These are phyloP conservation scores for Dictyostelium capitatum DNA, from an alignment of 78 protist species.

Conservation along the genomic window DNA sequence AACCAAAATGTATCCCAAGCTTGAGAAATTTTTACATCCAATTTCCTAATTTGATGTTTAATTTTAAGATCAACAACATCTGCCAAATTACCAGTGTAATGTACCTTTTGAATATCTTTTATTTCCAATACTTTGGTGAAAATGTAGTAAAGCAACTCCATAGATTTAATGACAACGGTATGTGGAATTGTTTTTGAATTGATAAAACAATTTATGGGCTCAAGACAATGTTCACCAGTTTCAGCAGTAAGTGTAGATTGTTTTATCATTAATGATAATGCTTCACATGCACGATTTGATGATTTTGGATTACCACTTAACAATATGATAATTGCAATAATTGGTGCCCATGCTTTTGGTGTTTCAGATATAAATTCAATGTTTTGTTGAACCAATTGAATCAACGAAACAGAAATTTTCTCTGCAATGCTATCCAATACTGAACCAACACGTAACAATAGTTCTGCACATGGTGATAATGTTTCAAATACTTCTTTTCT, in stretches of 20 bases:
- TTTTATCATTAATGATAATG: conserved; percentile 5
- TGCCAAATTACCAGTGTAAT: neutral
- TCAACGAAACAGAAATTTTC: conserved; percentile 48
- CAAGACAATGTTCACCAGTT: conserved; percentile 18
- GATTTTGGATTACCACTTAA: conserved; percentile 57
- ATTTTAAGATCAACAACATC: neutral
- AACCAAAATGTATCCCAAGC: conserved; percentile 57
- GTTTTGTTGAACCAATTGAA: conserved; percentile 53
- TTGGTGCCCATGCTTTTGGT: conserved; percentile 52
- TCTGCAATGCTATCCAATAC: conserved; percentile 63
- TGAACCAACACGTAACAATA: conserved; percentile 12
- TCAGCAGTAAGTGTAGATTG: neutral
- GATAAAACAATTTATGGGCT: conserved; percentile 43
- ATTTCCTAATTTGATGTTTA: neutral
- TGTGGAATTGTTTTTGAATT: conserved; percentile 41
- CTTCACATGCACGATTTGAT: conserved; percentile 62
- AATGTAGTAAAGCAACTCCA: conserved; percentile 50
- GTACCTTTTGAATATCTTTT: neutral
- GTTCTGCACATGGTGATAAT: neutral
- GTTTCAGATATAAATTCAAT: conserved; percentile 11
- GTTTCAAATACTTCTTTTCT: conserved; percentile 5
- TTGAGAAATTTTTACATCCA: conserved; percentile 6
- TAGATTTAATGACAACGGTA: conserved; percentile 33
- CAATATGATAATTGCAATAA: conserved; percentile 16
- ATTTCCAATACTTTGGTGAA: neutral